Conservation (phyloP, 2,329 filamentous ascomycete genomes). For the Alternaria atra region DNA sequence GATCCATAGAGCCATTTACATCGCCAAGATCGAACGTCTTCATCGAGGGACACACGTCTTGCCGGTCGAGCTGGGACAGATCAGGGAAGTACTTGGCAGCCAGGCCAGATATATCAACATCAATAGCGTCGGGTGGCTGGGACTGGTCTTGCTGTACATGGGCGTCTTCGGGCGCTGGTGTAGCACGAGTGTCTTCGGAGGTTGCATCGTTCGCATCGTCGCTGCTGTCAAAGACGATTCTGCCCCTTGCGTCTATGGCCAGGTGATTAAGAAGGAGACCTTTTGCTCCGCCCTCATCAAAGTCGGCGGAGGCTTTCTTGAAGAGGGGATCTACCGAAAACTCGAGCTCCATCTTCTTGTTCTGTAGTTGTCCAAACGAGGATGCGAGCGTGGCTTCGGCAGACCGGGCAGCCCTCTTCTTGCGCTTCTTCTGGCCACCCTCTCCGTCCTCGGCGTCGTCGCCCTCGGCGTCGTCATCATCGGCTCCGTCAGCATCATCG, state of each 20-base stretch:
- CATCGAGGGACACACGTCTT: conserved; percentile 93
- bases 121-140: conserved; percentile 65
- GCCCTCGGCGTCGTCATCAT: conserved; percentile 69
- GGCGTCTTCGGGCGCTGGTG: conserved; percentile 54
- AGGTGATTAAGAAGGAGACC: conserved; percentile 93
- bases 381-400: conserved; percentile 93
- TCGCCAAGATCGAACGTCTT: conserved; percentile 94
- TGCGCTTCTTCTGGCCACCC: conserved; percentile 67
- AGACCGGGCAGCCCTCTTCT: conserved; percentile 82
- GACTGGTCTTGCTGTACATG: conserved; percentile 47
- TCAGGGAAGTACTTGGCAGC: conserved; percentile 87
- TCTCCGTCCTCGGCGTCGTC: conserved; percentile 69
- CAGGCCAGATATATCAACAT: conserved; percentile 80
- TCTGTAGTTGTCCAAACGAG: conserved; percentile 84
- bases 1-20: conserved; percentile 82
- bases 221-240: conserved; percentile 98
- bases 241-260: conserved; percentile 89
- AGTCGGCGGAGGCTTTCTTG: conserved; percentile 98
- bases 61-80: conserved; percentile 76
- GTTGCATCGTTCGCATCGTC: conserved; percentile 74
- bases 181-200: conserved; percentile 55
- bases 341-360: conserved; percentile 98
- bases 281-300: conserved; percentile 97
- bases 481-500: conserved; percentile 46
- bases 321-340: conserved; percentile 98